Conservation (phyloP, 805 yeast species). For the Barnettozyma siamensis region DNA sequence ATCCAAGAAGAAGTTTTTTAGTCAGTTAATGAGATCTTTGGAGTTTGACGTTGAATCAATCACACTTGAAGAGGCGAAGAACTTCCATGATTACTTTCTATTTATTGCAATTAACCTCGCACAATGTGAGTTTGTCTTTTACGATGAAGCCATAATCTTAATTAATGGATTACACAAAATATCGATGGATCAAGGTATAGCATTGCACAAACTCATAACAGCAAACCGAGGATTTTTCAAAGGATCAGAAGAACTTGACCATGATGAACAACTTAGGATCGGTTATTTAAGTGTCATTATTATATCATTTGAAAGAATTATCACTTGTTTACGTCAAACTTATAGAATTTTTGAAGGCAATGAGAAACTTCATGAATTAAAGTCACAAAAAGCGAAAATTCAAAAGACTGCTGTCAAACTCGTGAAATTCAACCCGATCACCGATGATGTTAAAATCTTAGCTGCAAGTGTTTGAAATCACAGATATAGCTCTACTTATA, state of each 20-base stretch:
- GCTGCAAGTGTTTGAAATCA: not conserved
- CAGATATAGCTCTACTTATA: too few relatives aligned
- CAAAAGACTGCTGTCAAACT: slow-evolving; percentile 3
- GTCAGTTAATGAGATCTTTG: slow-evolving; percentile 28
- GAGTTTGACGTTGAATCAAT: slow-evolving; percentile 24
- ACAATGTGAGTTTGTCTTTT: slow-evolving; percentile 31
- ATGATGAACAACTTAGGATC: not conserved
- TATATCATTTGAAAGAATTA: slow-evolving; percentile 2
- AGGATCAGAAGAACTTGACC: not conserved
- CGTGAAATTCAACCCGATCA: slow-evolving; percentile 2
- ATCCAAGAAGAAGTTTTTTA: slow-evolving; percentile 38
- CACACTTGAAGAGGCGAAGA: slow-evolving; percentile 4
- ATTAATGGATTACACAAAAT: slow-evolving; percentile 36
- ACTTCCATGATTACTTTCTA: slow-evolving; percentile 25
- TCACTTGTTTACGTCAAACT: slow-evolving; percentile 5
- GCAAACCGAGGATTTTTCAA: not conserved
- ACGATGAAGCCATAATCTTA: slow-evolving; percentile 48
- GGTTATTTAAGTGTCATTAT: slow-evolving; percentile 9
- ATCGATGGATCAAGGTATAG: slow-evolving; percentile 7
- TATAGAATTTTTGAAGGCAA: slow-evolving; percentile 10
- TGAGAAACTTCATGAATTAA: slow-evolving; percentile 7
- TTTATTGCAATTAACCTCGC: slow-evolving; percentile 37
- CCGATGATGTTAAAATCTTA: slow-evolving; percentile 1
- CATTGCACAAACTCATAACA: slow-evolving; percentile 3
- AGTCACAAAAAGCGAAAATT: slow-evolving; percentile 8